Evolutionary conservation across 352 stramenopile species (phyloP).

Genomic region (Pythium sukuiense): DNA sequence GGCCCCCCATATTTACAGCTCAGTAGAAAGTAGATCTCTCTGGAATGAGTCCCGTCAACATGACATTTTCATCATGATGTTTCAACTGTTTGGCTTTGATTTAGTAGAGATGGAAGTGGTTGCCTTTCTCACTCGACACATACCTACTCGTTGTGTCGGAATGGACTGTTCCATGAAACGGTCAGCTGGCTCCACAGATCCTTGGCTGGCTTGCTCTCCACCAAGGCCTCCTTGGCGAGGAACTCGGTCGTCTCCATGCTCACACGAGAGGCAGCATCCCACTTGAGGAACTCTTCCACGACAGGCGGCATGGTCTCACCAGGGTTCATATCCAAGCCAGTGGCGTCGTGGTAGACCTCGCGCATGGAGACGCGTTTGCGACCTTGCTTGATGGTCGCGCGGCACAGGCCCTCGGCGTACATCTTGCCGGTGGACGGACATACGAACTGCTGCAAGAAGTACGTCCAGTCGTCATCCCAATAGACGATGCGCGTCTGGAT

Average conservation of each 20-base stretch:
- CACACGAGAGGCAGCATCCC: slow-evolving; percentile 27
- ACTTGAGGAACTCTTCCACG: slow-evolving; percentile 33
- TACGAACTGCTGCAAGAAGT: slow-evolving; percentile 34
- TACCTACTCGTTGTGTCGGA: not conserved
- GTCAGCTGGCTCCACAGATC: slow-evolving; percentile 9
- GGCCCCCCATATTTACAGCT: slow-evolving; percentile 27
- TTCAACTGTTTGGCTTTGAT: not conserved
- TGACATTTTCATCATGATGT: not conserved
- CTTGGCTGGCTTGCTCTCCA: not conserved
- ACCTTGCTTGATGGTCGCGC: slow-evolving; percentile 28
- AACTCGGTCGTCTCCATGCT: slow-evolving; percentile 33
- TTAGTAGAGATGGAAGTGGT: not conserved
- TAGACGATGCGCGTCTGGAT: slow-evolving; percentile 32
- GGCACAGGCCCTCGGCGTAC: slow-evolving; percentile 30
- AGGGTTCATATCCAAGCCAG: slow-evolving; percentile 16
- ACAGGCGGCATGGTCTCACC: slow-evolving; percentile 18
- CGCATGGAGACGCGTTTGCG: slow-evolving; percentile 18
- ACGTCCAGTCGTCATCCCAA: slow-evolving; percentile 34
- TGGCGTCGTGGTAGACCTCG: slow-evolving; percentile 23
- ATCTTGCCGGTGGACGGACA: slow-evolving; percentile 30
- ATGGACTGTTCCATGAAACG: slow-evolving; percentile 18
- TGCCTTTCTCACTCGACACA: not conserved
- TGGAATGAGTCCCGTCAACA: slow-evolving; percentile 3
- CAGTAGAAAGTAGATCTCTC: slow-evolving; percentile 4
- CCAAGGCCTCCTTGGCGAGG: slow-evolving; percentile 1